phyloP scores from a whole-genome alignment of 805 yeast species.

The Yarrowia deformans region DNA sequence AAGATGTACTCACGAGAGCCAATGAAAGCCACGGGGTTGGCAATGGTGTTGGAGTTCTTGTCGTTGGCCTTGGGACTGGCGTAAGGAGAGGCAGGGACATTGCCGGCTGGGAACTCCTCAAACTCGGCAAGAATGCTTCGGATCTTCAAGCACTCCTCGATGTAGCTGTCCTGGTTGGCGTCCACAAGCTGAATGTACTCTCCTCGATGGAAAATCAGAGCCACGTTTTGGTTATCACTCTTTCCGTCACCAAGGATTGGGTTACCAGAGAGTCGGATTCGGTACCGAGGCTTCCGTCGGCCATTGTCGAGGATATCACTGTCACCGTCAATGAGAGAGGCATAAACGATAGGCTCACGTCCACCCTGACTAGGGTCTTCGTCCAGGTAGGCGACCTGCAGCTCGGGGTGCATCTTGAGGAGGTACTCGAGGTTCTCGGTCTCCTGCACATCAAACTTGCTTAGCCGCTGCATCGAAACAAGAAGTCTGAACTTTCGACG shows the following conservation, averaged over 20 bases:
- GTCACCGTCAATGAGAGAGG: constrained; percentile 74
- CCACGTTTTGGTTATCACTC: constrained; percentile 82
- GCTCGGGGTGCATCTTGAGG: constrained; percentile 82
- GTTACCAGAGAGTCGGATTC: constrained; percentile 74
- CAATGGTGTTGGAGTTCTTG: constrained; percentile 48
- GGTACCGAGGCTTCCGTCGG: constrained; percentile 64
- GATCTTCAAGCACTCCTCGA: constrained; percentile 82
- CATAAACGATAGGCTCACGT: constrained; percentile 55
- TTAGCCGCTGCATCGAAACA: constrained; percentile 85
- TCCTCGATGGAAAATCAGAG: constrained; percentile 77
- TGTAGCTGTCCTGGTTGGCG: constrained; percentile 83
- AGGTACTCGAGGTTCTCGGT: constrained; percentile 81
- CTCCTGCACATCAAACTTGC: constrained; percentile 77
- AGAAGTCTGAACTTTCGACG: constrained; percentile 81
- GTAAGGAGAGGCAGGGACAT: constrained; percentile 53
- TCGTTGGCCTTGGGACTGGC: constrained; percentile 60
- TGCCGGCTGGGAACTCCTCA: constrained; percentile 57
- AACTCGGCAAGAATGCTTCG: constrained; percentile 78
- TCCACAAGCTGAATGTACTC: constrained; percentile 82
- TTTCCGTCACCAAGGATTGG: constrained; percentile 88
- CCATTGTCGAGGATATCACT: constrained; percentile 69
- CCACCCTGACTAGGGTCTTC: constrained; percentile 39
- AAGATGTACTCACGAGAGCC: constrained; percentile 86
- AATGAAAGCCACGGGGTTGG: constrained; percentile 76
- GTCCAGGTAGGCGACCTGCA: constrained; percentile 55